Evolutionary conservation across 2,329 filamentous ascomycete species (phyloP).

Genomic region (Pleurostoma richardsiae): DNA sequence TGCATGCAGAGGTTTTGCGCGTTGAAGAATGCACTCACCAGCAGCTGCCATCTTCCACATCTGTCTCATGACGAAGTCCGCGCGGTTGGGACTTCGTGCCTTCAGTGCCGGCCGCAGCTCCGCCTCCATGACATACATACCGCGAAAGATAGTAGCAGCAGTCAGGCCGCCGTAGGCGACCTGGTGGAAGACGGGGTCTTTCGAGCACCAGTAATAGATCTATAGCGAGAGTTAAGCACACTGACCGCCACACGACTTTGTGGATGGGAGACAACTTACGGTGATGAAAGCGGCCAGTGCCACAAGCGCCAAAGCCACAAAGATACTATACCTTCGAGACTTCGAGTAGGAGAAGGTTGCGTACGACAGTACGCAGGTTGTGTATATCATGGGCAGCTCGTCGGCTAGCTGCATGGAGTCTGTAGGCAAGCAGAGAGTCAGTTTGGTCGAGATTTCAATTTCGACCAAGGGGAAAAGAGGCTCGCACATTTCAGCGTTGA

Average conservation of each 20-base stretch:
- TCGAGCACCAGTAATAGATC: constrained; percentile 68
- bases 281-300: constrained; percentile 67
- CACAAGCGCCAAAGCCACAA: constrained; percentile 39
- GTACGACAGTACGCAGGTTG: constrained; percentile 49
- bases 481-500: constrained; percentile 49
- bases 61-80: constrained; percentile 41
- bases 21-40: constrained; percentile 28
- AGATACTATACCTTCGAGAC: constrained; percentile 31
- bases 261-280: constrained; percentile 34
- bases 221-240: constrained; percentile 13
- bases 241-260: too few species aligned
- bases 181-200: constrained; percentile 80
- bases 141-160: constrained; percentile 62
- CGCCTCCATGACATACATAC: constrained; percentile 68
- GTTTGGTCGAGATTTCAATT: neutral
- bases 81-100: constrained; percentile 38
- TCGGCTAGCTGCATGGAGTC: constrained; percentile 57
- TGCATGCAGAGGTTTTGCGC: too few species aligned
- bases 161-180: constrained; percentile 72
- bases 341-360: constrained; percentile 71
- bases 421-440: constrained; percentile 16
- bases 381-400: constrained; percentile 57
- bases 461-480: neutral
- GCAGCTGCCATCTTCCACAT: constrained; percentile 72
- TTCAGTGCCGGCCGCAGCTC: constrained; percentile 38